phyloP scores from a whole-genome alignment of 352 stramenopile genomes.

The Phytophthora chlamydospora region DNA sequence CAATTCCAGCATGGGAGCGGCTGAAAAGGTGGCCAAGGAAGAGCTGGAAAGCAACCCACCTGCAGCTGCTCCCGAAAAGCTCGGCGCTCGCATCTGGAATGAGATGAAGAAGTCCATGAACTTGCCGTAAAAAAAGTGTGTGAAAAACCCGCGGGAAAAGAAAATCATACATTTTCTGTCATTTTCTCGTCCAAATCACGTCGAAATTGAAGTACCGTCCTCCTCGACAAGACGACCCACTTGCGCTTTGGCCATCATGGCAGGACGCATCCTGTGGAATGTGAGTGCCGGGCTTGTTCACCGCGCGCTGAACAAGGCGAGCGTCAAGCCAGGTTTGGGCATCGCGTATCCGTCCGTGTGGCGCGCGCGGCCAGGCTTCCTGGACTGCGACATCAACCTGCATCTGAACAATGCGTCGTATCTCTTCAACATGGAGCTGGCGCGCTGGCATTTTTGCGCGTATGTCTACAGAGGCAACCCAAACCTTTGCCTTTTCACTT shows the following conservation, averaged over 20 bases:
- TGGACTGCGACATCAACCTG: conserved; percentile 85
- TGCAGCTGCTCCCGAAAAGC: conserved; percentile 18
- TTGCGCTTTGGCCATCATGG: conserved; percentile 44
- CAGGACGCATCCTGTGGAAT: conserved; percentile 81
- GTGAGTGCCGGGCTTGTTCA: conserved; percentile 66
- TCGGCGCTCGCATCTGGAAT: conserved; percentile 20
- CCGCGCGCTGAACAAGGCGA: conserved; percentile 58
- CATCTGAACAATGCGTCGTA: conserved; percentile 87
- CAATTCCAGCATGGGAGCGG: conserved; percentile 33
- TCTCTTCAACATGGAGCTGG: conserved; percentile 84
- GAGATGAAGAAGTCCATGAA: conserved; percentile 42
- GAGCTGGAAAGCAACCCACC: conserved; percentile 11
- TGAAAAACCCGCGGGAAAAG: background rate
- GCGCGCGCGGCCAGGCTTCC: conserved; percentile 65
- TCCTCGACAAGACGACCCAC: background rate
- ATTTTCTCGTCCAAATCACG: conserved; percentile 19
- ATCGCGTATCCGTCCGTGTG: conserved; percentile 76
- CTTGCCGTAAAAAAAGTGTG: conserved; percentile 12
- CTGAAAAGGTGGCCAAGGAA: conserved; percentile 19
- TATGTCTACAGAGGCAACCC: conserved; percentile 30
- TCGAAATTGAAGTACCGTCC: conserved; percentile 1
- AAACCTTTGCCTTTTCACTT: background rate
- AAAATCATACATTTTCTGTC: conserved; percentile 2
- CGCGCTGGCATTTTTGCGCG: conserved; percentile 80
- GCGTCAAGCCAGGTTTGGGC: conserved; percentile 61